Conservation (phyloP, 306 rosid genomes). For the Prunus mongolica region DNA sequence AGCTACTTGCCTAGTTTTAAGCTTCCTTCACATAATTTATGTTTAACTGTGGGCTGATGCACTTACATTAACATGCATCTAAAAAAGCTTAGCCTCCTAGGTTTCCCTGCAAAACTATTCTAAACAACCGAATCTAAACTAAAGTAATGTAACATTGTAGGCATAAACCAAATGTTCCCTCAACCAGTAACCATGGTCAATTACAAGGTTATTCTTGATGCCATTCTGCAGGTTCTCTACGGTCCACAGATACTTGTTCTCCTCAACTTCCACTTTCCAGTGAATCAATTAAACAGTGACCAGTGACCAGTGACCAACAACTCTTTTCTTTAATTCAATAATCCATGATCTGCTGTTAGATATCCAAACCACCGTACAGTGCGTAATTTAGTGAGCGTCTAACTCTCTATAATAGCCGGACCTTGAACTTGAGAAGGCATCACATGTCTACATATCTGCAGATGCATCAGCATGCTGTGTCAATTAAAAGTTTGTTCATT, state of each 20-base stretch:
- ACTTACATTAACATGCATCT: background rate
- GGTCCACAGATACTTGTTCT: background rate
- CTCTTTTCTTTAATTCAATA: background rate
- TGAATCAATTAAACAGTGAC: background rate
- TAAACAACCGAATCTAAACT: background rate
- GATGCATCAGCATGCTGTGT: background rate
- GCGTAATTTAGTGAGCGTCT: background rate
- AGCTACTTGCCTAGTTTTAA: background rate
- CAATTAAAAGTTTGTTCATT: background rate
- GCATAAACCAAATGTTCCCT: background rate
- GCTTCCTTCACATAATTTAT: background rate
- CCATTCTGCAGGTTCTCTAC: conserved; percentile 1
- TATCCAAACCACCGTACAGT: background rate
- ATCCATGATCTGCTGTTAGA: background rate
- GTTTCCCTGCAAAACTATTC: background rate
- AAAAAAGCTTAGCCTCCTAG: background rate
- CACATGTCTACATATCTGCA: background rate
- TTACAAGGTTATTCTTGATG: background rate
- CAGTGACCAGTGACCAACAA: background rate
- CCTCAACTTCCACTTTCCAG: background rate
- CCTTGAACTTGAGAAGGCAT: background rate
- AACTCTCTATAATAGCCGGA: background rate
- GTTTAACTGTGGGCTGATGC: background rate
- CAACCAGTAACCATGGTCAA: background rate
- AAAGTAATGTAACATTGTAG: background rate